phyloP scores from a whole-genome alignment of 805 yeast genomes.

The Torulaspora indica region DNA sequence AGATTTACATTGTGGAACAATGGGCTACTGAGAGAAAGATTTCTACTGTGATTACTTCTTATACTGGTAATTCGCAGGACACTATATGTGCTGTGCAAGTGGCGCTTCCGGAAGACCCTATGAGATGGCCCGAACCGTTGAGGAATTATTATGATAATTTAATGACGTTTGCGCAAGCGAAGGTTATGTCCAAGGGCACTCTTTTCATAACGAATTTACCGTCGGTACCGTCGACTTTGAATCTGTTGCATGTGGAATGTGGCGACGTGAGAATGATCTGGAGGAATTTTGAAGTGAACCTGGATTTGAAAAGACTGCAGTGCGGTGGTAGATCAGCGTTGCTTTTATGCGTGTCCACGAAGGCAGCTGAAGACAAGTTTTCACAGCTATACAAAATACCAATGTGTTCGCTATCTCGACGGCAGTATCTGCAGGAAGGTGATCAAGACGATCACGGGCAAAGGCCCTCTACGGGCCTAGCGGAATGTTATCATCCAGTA shows the following conservation, averaged over 20 bases:
- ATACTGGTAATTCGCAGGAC: conserved; percentile 77
- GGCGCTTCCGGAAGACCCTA: conserved; percentile 40
- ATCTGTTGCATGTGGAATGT: conserved; percentile 62
- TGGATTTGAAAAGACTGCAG: conserved; percentile 66
- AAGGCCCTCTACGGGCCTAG: background rate
- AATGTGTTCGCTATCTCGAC: conserved; percentile 15
- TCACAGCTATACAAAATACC: conserved; percentile 64
- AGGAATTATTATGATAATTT: conserved; percentile 62
- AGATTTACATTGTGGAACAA: conserved; percentile 88
- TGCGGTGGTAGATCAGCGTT: conserved; percentile 86
- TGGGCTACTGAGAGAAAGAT: conserved; percentile 77
- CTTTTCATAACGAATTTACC: conserved; percentile 81
- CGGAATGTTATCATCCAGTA: conserved; percentile 49
- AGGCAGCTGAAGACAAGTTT: conserved; percentile 77
- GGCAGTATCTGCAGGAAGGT: conserved; percentile 7
- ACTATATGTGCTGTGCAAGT: conserved; percentile 57
- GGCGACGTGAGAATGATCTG: conserved; percentile 53
- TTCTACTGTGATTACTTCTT: conserved; percentile 68
- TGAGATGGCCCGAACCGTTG: conserved; percentile 41
- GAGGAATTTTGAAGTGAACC: conserved; percentile 62
- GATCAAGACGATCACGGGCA: conserved; percentile 10
- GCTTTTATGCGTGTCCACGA: conserved; percentile 63
- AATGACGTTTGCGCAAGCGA: conserved; percentile 60
- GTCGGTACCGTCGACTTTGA: conserved; percentile 67
- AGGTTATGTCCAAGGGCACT: conserved; percentile 53